A percentile compares a stretch with the other conserved stretches of the same genome.
Conservation (phyloP, 176 grass and related monocot species). For the Oropetium thomaeum region DNA sequence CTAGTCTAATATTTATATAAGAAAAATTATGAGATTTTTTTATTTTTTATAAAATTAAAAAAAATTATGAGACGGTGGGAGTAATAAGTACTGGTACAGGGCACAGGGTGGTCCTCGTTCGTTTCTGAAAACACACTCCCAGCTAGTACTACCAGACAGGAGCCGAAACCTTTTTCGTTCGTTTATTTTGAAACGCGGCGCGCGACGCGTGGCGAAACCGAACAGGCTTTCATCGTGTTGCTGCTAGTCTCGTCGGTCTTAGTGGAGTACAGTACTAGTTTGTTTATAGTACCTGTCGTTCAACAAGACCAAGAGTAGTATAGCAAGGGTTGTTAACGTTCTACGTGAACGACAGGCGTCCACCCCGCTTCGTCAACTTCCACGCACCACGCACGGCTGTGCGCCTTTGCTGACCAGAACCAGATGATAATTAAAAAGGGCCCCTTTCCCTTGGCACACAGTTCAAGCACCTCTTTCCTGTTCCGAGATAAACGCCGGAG, state of each 20-base stretch:
- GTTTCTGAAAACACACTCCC: background rate
- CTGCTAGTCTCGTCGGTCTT: no score
- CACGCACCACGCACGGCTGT: no score
- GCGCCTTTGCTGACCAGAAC: no score
- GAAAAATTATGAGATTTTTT: no score
- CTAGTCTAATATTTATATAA: no score
- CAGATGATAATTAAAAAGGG: no score
- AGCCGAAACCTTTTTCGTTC: background rate
- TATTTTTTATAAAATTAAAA: no score
- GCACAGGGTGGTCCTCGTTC: background rate
- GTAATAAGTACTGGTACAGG: no score
- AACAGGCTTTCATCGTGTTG: background rate
- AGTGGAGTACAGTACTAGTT: no score
- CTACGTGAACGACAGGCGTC: slow-evolving; percentile 25
- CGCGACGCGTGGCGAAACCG: slow-evolving; percentile 11
- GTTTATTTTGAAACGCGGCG: background rate
- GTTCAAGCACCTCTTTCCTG: background rate
- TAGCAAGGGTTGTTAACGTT: background rate
- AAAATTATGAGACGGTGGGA: no score
- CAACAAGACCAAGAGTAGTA: background rate
- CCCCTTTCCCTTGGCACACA: background rate
- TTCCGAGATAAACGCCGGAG: slow-evolving; percentile 4
- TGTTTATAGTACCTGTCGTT: background rate
- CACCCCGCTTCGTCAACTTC: background rate
- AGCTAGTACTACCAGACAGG: background rate